Conservation (phyloP, 352 stramenopile species). For the Pilasporangium apinafurcum region DNA sequence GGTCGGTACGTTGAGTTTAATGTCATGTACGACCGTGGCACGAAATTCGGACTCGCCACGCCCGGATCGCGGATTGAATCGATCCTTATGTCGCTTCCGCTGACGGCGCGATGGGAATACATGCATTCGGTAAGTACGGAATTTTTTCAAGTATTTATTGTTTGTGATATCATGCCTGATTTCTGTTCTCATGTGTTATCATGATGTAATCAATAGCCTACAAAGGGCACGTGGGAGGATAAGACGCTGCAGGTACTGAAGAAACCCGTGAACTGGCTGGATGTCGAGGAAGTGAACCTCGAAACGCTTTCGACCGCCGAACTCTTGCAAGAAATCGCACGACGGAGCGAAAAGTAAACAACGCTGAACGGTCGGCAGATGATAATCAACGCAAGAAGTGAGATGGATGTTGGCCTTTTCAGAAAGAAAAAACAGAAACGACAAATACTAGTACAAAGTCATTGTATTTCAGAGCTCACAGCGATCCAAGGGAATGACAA, state of each 20-base stretch:
- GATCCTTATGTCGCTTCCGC: slow-evolving; percentile 98
- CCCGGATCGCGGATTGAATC: slow-evolving; percentile 95
- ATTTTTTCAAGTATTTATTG: neutral
- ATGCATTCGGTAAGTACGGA: slow-evolving; percentile 51
- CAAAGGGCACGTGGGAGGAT: slow-evolving; percentile 87
- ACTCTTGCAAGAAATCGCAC: slow-evolving; percentile 69
- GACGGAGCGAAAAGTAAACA: slow-evolving; percentile 44
- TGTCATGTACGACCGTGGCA: slow-evolving; percentile 98
- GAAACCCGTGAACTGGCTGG: slow-evolving; percentile 92
- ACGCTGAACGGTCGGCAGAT: too few relatives aligned
- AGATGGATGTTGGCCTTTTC: too few relatives aligned
- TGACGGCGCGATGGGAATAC: slow-evolving; percentile 98
- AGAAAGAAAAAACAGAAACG: too few relatives aligned
- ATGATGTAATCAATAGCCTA: slow-evolving; percentile 55
- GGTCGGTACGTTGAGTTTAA: slow-evolving; percentile 99
- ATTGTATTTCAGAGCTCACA: too few relatives aligned
- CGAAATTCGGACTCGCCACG: slow-evolving; percentile 97
- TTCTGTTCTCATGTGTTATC: neutral
- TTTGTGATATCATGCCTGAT: neutral
- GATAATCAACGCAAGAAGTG: too few relatives aligned
- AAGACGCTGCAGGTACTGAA: slow-evolving; percentile 93
- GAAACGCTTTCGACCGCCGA: slow-evolving; percentile 66
- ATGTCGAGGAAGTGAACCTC: slow-evolving; percentile 69
- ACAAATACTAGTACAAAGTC: too few relatives aligned
- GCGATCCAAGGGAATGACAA: too few relatives aligned